Evolutionary conservation across 106 monocot species (phyloP).

Genomic region (Dendrobium officinale): DNA sequence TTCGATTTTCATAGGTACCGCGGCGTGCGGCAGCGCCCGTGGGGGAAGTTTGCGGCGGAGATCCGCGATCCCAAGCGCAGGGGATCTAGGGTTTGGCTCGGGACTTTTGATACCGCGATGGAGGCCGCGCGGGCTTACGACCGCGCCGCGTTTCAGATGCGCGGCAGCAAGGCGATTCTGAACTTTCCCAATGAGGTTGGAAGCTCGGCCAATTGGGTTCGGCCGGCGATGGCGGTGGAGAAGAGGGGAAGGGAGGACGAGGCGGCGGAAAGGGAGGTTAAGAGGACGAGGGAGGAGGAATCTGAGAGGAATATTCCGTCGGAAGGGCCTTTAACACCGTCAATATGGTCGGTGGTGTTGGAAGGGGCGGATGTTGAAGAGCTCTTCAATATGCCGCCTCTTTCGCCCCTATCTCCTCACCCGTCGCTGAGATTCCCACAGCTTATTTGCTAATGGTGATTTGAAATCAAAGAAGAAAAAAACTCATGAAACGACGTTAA

Average conservation of each 20-base stretch:
- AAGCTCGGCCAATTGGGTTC: not conserved
- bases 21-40: slow-evolving; percentile 70
- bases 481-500: no score
- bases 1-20: slow-evolving; percentile 38
- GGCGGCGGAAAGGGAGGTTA: not conserved
- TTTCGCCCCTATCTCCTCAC: slow-evolving; percentile 19
- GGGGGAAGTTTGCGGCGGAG: slow-evolving; percentile 83
- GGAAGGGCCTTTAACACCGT: slow-evolving; percentile 24
- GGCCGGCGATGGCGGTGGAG: not conserved
- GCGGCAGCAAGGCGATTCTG: slow-evolving; percentile 68
- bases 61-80: slow-evolving; percentile 54
- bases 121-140: slow-evolving; percentile 80
- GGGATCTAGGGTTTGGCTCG: slow-evolving; percentile 74
- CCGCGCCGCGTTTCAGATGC: slow-evolving; percentile 59
- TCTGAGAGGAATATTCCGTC: not conserved
- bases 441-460: slow-evolving; percentile 3
- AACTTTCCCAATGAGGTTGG: slow-evolving; percentile 78
- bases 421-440: slow-evolving; percentile 16
- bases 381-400: slow-evolving; percentile 12
- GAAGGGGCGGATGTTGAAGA: slow-evolving; percentile 10
- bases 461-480: not conserved
- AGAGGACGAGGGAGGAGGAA: not conserved
- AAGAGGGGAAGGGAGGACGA: slow-evolving; percentile 12
- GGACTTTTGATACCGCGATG: slow-evolving; percentile 58
- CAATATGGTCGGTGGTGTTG: slow-evolving; percentile 20